phyloP scores from a whole-genome alignment of 306 rosid genomes.

The Pyrus communis region DNA sequence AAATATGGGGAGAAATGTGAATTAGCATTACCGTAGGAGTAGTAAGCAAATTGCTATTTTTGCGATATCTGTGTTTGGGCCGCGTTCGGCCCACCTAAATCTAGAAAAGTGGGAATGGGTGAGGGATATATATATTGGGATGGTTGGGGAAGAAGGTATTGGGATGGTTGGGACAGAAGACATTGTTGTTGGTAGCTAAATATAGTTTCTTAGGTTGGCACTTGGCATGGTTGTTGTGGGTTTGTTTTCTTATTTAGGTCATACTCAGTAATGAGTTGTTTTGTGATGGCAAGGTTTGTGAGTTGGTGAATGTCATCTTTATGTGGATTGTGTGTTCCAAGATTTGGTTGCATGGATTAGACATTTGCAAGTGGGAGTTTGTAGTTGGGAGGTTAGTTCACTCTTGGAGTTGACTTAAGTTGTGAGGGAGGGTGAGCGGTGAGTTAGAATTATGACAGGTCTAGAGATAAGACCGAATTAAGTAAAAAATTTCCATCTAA shows the following conservation, averaged over 20 bases:
- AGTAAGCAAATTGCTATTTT: neutral
- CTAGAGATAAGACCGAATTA: no score
- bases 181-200: neutral
- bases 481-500: neutral
- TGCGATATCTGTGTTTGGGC: neutral
- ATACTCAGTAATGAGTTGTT: neutral
- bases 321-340: neutral
- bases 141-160: neutral
- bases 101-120: neutral
- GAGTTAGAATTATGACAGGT: no score
- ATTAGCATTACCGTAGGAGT: no score
- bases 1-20: neutral
- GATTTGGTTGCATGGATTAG: neutral
- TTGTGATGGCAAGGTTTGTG: neutral
- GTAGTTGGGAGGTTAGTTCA: neutral
- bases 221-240: neutral
- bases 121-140: no score
- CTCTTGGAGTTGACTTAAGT: neutral
- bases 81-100: neutral
- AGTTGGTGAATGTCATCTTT: neutral
- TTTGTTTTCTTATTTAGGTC: neutral
- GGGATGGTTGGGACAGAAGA: neutral
- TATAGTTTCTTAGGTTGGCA: neutral
- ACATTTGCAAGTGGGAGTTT: neutral
- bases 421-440: neutral